Evolutionary conservation across 106 monocot genomes (phyloP), one percentile per base, ranked within the genome.

Genomic region (Allium cepa): DNA sequence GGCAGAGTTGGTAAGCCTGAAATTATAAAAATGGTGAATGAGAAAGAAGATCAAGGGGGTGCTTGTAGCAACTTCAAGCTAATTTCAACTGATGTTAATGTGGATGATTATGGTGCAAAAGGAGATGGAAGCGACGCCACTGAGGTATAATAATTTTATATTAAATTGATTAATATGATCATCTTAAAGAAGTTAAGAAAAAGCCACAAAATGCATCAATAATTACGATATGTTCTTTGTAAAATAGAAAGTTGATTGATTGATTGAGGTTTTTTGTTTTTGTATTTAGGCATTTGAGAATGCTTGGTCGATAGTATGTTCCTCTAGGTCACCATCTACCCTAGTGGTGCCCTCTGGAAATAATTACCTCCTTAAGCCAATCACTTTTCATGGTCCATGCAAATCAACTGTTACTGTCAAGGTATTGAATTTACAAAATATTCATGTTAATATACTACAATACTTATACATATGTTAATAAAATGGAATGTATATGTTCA

Each of bases 301-400:
- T 17, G 80, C 80, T 18, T 87, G 87, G 87, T 69, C 48, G 46
- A 60, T 60, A 66, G 79, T 74, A 7, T 87, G 87, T 47, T 69
- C 68, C 8, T 49, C 70, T 8, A 26, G 27, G 22, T 62, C 82
- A 11, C 11, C 16, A 60, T 52, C 70, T 51, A 51, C 62, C 16
- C 47, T 83, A 11, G 10, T 68, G 73, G 82, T 83, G 55, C 71
- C 82, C 10, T 47, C 58, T 53, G 45, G 62, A 11, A 48, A 50
- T 8, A 74, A 46, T 16, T 81, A 76, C 72, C 71, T 74, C 6
- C 78, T 94, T 7, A 87, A 84, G 59, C 84, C 90, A 22, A 49
- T 90, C 11, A 69, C 53, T 17, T 87, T 94, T 66, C 76, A 62
- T 12, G 94, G 94, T 18, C 86, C 94, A 45, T 94, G 94, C 73